These are phyloP conservation scores for Cytospora leucostoma DNA, from an alignment of 2,329 filamentous ascomycete genomes.

Conservation along the genomic window DNA sequence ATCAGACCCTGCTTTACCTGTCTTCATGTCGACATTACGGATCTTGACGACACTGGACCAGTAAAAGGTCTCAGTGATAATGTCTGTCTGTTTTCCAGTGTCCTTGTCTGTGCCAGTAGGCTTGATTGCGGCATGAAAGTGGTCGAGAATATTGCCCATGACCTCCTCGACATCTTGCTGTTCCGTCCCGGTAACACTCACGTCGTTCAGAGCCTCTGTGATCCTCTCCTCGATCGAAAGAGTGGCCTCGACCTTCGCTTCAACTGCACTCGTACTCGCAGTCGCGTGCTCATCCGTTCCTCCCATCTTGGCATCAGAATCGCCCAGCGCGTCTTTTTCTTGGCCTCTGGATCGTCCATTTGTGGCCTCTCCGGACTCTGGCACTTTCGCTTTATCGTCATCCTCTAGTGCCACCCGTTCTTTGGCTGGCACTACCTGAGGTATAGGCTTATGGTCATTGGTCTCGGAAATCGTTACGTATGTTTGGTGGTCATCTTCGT, in stretches of 20 bases:
- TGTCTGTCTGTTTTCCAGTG: conserved; percentile 75
- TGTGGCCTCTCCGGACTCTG: background rate
- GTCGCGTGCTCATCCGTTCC: conserved; percentile 28
- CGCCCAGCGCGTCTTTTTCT: conserved; percentile 15
- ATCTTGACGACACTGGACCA: conserved; percentile 62
- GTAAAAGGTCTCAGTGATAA: conserved; percentile 71
- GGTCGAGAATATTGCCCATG: conserved; percentile 87
- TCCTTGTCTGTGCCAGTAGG: conserved; percentile 63
- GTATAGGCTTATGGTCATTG: conserved; percentile 15
- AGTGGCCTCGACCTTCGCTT: conserved; percentile 29
- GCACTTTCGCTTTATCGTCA: conserved; percentile 25
- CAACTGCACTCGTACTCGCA: conserved; percentile 25
- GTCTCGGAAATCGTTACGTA: conserved; percentile 36
- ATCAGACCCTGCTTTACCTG: conserved; percentile 46
- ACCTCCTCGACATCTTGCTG: conserved; percentile 98
- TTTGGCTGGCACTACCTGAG: conserved; percentile 30
- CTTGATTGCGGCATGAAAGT: conserved; percentile 84
- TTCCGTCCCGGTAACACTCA: conserved; percentile 54
- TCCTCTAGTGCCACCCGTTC: conserved; percentile 30
- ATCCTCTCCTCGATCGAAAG: conserved; percentile 50
- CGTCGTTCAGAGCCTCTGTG: conserved; percentile 48
- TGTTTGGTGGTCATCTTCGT: conserved; percentile 40
- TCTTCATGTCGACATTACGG: conserved; percentile 44
- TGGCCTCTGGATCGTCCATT: conserved; percentile 11
- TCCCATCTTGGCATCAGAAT: conserved; percentile 25